Base-by-base conservation (phyloP, 352 stramenopile species). In the Globisporangium rhizosaccharum region DNA sequence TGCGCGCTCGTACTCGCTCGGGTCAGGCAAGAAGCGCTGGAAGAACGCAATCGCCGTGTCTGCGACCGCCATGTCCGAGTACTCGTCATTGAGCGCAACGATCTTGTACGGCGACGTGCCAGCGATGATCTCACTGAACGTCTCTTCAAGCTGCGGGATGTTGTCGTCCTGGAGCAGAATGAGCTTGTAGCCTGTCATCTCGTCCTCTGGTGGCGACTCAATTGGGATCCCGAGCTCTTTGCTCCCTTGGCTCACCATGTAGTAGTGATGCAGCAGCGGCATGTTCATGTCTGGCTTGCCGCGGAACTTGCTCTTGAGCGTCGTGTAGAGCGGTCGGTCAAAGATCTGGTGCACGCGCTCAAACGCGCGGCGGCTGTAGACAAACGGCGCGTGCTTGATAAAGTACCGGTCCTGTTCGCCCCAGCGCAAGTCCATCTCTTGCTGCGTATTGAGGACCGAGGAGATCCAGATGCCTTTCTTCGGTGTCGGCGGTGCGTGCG, bases 381-480 rank as follows among this genome's bases (percentile, higher is more conserved):
- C 76, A 59, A 92, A 96, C 20, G 86, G 86, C 44, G 86, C 86
- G 67, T 96, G 86, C 64, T 96, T 96, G 64, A 96, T 91, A 59
- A 90, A 96, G 67, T 93, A 70, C 37, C 82, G 79, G 42, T 91
- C 81, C 2, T 83, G 66, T 57, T 89, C 71, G 4, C 86, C 86
- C 79, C 82, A 94, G 15, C 77, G 82, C 53, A 88, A 60, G 64
- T 96, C 86, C 82, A 95, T 93, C 49, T 90, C 81, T 57, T 93
- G 82, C 56, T 93, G 84, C n/a, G 86, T 96, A 64, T 93, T 88
- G 44, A 92, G 72, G 55, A 96, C 86, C 2, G 82, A 93, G 11
- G 84, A 75, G 66, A 96, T 89, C 86, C 86, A 96, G 58, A 92
- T 92, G 45, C 84, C 84, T 57, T 90, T 92, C 68, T 94, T 93